phyloP scores from a whole-genome alignment of 179 eudicot species.

The Kewa caespitosa region DNA sequence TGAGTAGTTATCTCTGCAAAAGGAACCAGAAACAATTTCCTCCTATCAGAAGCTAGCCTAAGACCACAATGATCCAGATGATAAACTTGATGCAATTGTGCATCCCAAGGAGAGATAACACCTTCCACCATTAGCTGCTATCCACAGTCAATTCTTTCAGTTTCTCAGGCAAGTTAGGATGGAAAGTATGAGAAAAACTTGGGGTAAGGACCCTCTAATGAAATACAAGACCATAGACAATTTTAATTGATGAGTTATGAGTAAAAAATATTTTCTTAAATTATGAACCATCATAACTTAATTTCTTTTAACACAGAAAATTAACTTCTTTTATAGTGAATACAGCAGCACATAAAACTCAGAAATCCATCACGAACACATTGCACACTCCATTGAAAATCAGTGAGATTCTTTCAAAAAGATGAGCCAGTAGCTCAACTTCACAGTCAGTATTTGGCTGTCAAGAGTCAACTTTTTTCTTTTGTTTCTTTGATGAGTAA shows the following conservation, averaged over 20 bases:
- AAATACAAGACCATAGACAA: not conserved
- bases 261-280: not conserved
- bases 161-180: not conserved
- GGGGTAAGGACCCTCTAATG: no score
- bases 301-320: not conserved
- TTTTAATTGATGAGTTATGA: not conserved
- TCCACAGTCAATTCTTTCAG: not conserved
- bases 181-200: not conserved
- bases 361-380: no score
- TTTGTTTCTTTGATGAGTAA: no score
- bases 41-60: constrained; percentile 12
- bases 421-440: no score
- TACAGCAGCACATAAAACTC: not conserved
- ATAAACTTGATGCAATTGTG: not conserved
- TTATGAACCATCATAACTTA: not conserved
- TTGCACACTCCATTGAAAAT: no score
- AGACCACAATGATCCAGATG: not conserved
- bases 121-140: not conserved
- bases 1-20: constrained; percentile 56
- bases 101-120: not conserved
- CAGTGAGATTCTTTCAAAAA: no score
- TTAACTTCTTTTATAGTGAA: no score
- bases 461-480: no score
- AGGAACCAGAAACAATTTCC: constrained; percentile 13
- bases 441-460: no score